Evolutionary conservation across 148 eudicot genomes (phyloP).

Genomic region (Heliosperma pusillum): DNA sequence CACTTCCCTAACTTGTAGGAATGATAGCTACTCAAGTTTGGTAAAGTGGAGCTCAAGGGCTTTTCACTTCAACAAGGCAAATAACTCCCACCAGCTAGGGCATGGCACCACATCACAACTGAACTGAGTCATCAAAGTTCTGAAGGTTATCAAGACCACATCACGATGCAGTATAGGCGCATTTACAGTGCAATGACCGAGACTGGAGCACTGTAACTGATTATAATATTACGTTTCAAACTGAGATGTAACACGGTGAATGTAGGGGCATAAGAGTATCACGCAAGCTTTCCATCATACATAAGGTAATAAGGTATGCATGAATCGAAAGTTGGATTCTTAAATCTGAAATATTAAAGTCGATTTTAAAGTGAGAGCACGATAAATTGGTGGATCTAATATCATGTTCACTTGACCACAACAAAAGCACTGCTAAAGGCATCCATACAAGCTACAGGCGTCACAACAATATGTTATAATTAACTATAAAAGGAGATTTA

Average conservation of each 20-base stretch:
- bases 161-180: too few species aligned
- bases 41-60: neutral
- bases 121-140: too few species aligned
- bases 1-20: neutral
- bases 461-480: conserved; percentile 3
- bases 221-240: too few species aligned
- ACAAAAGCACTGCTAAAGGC: neutral
- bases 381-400: neutral
- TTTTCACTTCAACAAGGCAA: neutral
- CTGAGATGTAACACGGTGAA: too few species aligned
- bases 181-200: too few species aligned
- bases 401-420: neutral
- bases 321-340: neutral
- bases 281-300: too few species aligned
- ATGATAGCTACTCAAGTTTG: neutral
- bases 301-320: too few species aligned
- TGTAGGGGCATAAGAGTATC: too few species aligned
- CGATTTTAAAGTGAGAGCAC: neutral
- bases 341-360: neutral
- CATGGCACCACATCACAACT: too few species aligned
- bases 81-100: neutral
- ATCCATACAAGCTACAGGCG: neutral
- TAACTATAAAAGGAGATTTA: neutral
- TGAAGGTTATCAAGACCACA: too few species aligned
- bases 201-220: too few species aligned